Conservation (phyloP, 225 moss, liverwort and hornwort genomes). For the Polytrichum formosum region DNA sequence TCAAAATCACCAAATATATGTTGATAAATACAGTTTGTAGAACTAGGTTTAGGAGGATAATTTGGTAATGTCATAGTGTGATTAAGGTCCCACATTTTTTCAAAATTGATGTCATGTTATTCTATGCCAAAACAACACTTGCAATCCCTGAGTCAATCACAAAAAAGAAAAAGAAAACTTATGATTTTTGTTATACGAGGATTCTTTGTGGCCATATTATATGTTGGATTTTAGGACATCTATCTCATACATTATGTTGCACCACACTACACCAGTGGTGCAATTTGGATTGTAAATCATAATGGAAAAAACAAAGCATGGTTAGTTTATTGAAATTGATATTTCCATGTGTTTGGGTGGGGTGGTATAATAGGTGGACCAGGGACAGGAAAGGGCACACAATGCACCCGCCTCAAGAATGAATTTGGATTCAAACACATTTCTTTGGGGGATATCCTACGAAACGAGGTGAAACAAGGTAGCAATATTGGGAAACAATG, state of each 20-base stretch:
- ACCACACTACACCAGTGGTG: neutral
- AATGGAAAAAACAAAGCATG: no score
- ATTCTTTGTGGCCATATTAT: neutral
- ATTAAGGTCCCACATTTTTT: no score
- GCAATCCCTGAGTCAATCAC: neutral
- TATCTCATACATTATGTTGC: neutral
- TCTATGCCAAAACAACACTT: neutral
- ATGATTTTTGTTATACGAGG: no score
- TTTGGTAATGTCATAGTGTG: no score
- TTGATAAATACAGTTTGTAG: no score
- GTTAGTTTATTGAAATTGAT: no score
- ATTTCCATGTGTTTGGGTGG: no score
- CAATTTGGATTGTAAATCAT: neutral
- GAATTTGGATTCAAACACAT: constrained; percentile 81
- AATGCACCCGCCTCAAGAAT: constrained; percentile 51
- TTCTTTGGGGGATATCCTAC: constrained; percentile 61
- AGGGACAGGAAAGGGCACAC: constrained; percentile 84
- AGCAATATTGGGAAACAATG: constrained; percentile 46
- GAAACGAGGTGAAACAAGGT: constrained; percentile 53
- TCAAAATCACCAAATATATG: no score
- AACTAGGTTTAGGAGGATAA: no score
- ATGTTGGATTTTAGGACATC: neutral
- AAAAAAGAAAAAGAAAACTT: no score
- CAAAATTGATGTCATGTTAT: no score
- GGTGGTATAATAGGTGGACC: constrained; percentile 52